phyloP scores from a whole-genome alignment of 176 grass and related monocot species.

The Luzula sylvatica region DNA sequence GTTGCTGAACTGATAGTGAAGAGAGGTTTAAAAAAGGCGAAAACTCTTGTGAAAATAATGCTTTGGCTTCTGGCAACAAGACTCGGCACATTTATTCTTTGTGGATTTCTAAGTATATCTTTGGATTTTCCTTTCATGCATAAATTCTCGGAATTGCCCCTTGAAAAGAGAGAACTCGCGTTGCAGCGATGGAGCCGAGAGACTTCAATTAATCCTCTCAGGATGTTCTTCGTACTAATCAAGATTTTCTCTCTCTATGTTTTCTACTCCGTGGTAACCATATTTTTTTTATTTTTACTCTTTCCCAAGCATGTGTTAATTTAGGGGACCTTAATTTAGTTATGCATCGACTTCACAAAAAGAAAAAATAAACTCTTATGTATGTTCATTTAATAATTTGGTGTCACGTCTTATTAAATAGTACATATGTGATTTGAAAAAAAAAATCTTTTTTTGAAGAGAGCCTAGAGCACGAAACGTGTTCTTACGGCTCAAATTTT shows the following conservation, averaged over 20 bases:
- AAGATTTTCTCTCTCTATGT: constrained; percentile 53
- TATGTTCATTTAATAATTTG: too few relatives aligned
- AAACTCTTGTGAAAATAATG: constrained; percentile 42
- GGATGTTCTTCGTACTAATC: constrained; percentile 49
- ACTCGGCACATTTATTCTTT: constrained; percentile 57
- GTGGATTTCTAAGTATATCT: constrained; percentile 39
- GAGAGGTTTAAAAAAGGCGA: constrained; percentile 39
- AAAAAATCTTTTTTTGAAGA: too few relatives aligned
- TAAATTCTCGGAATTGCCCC: constrained; percentile 44
- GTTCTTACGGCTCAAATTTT: too few relatives aligned
- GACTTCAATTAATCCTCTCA: constrained; percentile 40
- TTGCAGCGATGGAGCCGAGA: constrained; percentile 54
- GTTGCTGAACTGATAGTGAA: constrained; percentile 54
- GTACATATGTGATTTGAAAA: too few relatives aligned
- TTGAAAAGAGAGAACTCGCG: constrained; percentile 34
- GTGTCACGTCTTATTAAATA: too few relatives aligned
- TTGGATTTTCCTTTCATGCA: constrained; percentile 42
- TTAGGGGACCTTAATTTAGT: background rate
- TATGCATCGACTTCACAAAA: background rate
- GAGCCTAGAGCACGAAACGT: too few relatives aligned
- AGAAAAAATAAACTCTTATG: too few relatives aligned
- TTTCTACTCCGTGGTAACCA: constrained; percentile 75
- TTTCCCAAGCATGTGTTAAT: too few relatives aligned
- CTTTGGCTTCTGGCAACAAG: constrained; percentile 65
- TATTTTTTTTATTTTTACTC: background rate